phyloP scores from a whole-genome alignment of 2,329 filamentous ascomycete genomes.

The Sphaerostilbella broomeana region DNA sequence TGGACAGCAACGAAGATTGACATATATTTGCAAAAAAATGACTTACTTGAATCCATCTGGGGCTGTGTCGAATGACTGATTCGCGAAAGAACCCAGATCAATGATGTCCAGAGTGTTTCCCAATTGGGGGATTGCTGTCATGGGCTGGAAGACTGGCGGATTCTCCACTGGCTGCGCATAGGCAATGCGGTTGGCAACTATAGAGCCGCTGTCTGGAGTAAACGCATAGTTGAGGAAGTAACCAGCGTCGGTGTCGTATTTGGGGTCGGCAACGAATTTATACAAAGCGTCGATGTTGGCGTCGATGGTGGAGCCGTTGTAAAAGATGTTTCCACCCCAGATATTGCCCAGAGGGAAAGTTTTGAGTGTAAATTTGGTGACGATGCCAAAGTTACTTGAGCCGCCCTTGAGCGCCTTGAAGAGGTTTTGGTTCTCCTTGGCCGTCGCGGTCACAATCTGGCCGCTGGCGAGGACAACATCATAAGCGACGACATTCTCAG shows the following conservation, averaged over 20 bases:
- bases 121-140: slow-evolving; percentile 1
- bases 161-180: slow-evolving; percentile 6
- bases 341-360: slow-evolving; percentile 23
- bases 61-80: neutral
- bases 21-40: too few relatives aligned
- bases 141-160: slow-evolving; percentile 2
- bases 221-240: slow-evolving; percentile 27
- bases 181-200: neutral
- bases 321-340: slow-evolving; percentile 18
- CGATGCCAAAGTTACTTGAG: slow-evolving; percentile 16
- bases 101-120: slow-evolving; percentile 2
- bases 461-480: slow-evolving; percentile 3
- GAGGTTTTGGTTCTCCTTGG: neutral
- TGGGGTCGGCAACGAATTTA: slow-evolving; percentile 25
- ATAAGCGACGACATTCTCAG: slow-evolving; percentile 21
- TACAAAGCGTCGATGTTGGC: slow-evolving; percentile 23
- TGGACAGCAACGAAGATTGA: neutral
- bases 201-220: neutral
- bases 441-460: neutral
- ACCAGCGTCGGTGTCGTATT: slow-evolving; percentile 25
- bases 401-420: slow-evolving; percentile 5
- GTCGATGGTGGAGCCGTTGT: slow-evolving; percentile 18
- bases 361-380: slow-evolving; percentile 17
- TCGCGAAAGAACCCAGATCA: neutral
- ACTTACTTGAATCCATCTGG: neutral